phyloP scores from a whole-genome alignment of 2,329 filamentous ascomycete species.

The Akanthomyces lecanii region DNA sequence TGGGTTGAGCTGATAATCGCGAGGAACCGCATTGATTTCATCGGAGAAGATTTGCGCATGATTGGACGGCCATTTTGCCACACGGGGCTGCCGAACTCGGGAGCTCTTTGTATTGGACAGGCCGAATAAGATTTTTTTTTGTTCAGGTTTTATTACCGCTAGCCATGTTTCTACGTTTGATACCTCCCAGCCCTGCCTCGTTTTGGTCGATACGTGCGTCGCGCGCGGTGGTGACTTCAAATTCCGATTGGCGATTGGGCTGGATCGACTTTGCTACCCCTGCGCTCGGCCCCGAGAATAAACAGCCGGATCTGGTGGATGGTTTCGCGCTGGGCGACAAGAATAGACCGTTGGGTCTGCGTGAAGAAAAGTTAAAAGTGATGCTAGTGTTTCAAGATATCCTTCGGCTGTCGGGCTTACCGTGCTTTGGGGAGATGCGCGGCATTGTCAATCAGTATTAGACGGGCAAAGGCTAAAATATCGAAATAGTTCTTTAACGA shows the following conservation, averaged over 20 bases:
- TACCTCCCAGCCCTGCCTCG: not conserved
- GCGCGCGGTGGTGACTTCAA: not conserved
- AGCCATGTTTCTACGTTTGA: not conserved
- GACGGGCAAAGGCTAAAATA: too few species aligned
- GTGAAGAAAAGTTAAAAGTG: slow-evolving; percentile 5
- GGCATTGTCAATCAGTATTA: too few species aligned
- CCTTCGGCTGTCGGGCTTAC: not conserved
- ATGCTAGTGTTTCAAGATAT: slow-evolving; percentile 14
- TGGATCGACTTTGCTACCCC: not conserved
- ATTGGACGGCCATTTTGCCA: not conserved
- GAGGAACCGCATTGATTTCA: not conserved
- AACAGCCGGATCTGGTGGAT: not conserved
- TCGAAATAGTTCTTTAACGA: too few species aligned
- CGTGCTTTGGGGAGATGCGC: not conserved
- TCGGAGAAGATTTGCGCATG: not conserved
- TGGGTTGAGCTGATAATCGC: not conserved
- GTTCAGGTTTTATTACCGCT: not conserved
- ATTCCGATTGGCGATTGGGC: not conserved
- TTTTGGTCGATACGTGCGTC: not conserved
- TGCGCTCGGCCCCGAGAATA: not conserved
- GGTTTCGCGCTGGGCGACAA: not conserved
- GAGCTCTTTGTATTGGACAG: not conserved
- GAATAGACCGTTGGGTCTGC: not conserved
- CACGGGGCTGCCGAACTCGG: not conserved
- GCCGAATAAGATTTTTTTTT: not conserved